phyloP scores from a whole-genome alignment of 257 asterid species.

The Leptodermis oblonga region DNA sequence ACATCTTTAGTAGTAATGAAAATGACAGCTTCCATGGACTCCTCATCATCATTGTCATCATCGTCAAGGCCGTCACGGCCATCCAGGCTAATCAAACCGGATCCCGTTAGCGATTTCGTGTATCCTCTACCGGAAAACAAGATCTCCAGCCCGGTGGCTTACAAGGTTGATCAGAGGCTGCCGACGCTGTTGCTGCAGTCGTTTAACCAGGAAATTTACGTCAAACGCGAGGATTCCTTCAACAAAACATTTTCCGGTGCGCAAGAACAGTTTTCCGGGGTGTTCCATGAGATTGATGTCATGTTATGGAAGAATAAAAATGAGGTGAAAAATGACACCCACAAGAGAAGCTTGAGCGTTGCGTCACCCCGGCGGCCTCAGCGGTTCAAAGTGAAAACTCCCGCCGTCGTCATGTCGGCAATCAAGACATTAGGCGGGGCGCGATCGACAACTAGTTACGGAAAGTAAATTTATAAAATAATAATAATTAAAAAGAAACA shows the following conservation, averaged over 20 bases:
- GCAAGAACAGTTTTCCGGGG: slow-evolving; percentile 1
- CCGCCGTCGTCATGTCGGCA: slow-evolving; percentile 7
- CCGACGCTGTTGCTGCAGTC: slow-evolving; percentile 12
- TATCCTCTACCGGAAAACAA: neutral
- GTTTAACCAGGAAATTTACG: slow-evolving; percentile 11
- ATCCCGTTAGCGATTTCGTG: neutral
- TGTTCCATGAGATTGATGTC: slow-evolving; percentile 5
- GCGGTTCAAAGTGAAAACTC: slow-evolving; percentile 10
- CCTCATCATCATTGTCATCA: neutral
- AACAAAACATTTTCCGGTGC: slow-evolving; percentile 8
- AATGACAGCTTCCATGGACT: neutral
- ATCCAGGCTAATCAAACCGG: neutral
- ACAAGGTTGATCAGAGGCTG: slow-evolving; percentile 12
- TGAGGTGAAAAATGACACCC: neutral
- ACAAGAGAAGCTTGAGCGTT: slow-evolving; percentile 19
- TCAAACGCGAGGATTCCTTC: slow-evolving; percentile 4
- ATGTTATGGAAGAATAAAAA: neutral
- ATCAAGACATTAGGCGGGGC: too few species aligned
- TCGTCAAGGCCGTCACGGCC: too few species aligned
- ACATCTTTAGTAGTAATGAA: too few species aligned
- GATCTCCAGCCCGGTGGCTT: neutral
- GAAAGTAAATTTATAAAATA: too few species aligned
- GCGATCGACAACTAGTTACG: too few species aligned
- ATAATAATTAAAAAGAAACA: too few species aligned
- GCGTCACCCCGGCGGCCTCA: neutral